Base-by-base conservation (phyloP, 129 eudicot genomes). In the Deinandra increscens region DNA sequence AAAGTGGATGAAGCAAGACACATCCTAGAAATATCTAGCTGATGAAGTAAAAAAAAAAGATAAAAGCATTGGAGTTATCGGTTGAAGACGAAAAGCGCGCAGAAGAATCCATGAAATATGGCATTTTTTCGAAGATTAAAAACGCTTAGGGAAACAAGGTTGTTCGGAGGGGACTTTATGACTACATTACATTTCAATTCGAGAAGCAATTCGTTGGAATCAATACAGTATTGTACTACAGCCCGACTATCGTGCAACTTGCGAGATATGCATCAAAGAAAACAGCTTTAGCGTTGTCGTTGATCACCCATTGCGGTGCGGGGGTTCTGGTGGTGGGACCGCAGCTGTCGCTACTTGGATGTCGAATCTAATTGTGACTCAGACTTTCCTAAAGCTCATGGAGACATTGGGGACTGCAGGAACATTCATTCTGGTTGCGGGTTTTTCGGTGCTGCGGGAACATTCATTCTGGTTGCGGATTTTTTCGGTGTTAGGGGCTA, bases 401-500 rank as follows among this genome's bases (percentile, higher is more conserved):
- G 26, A 66, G 59, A 46, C 71, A 48, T 33, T 46, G 13, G 71
- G 71, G 29, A 66, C 59, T 9, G 71, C 71, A 6, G 44, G 71
- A 46, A 66, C 71, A 17, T 66, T 66, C 45, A 43, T 66, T 46
- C 6, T 66, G 15, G 45, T 66, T 46, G 71, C 71, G 19, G 59
- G 71, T 0, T 66, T 66, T 22, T 66, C 71, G 4, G 77, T 69
- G 31, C 4, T 62, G 7, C 82, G 85, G 67, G 39, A 37, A 83
- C 83, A 39, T 83, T 66, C 76, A 71, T 81, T 60, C 66, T 86
- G 0, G 92, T 86, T 14, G 88, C 86, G 0, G 88, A 86, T n/a
- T n/a, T n/a, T n/a, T n/a, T n/a, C n/a, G n/a, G 53, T 79, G 87
- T 2, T 82, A 79, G 66, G 92, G 92, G 14, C 13, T 86, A 79